Conservation (phyloP, 352 stramenopile genomes). For the Phytophthora quininea region DNA sequence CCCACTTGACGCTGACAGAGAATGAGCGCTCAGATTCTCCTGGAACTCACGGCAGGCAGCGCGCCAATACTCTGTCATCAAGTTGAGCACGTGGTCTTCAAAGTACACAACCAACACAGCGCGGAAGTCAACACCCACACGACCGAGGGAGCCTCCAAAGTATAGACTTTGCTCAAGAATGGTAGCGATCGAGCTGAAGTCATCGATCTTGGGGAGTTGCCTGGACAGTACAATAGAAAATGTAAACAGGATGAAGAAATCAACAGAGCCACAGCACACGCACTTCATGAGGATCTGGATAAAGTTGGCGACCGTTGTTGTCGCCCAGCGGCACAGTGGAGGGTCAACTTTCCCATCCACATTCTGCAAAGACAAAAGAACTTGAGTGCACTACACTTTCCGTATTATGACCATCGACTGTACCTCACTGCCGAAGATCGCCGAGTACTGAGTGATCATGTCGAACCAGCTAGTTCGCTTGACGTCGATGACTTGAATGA, state of each 20-base stretch:
- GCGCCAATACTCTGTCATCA: conserved; percentile 69
- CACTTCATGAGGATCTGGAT: conserved; percentile 85
- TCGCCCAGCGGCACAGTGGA: conserved; percentile 81
- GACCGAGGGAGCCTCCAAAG: conserved; percentile 81
- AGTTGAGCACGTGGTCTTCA: conserved; percentile 75
- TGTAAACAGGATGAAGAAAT: background rate
- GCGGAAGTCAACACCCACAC: conserved; percentile 84
- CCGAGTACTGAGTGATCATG: conserved; percentile 91
- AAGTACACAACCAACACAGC: conserved; percentile 84
- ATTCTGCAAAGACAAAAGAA: conserved; percentile 34
- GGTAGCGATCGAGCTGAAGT: conserved; percentile 82
- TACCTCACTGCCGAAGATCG: conserved; percentile 88
- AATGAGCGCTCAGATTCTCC: conserved; percentile 54
- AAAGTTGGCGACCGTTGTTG: conserved; percentile 79
- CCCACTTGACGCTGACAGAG: conserved; percentile 27
- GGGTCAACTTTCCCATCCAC: conserved; percentile 83
- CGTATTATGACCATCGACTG: no score
- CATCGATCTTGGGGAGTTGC: conserved; percentile 84
- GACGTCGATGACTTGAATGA: conserved; percentile 87
- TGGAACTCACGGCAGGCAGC: conserved; percentile 67
- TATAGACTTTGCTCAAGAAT: conserved; percentile 88
- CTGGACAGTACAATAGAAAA: conserved; percentile 28
- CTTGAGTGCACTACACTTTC: background rate
- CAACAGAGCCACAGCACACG: conserved; percentile 2
- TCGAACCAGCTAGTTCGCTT: conserved; percentile 92